Base-by-base conservation (phyloP, 225 moss, liverwort and hornwort species). In the Ulota crispa region DNA sequence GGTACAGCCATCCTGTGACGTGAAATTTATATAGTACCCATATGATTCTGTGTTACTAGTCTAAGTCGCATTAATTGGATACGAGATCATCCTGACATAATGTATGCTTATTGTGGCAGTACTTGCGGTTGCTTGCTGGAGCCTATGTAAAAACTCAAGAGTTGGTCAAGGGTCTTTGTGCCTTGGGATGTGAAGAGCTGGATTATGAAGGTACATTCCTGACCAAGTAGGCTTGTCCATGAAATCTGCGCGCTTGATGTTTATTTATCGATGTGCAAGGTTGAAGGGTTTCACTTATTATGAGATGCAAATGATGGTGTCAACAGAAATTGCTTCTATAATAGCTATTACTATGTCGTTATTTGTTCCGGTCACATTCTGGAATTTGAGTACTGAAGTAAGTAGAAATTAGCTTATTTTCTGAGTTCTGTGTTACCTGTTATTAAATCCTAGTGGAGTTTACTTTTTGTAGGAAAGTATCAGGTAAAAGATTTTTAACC, bases 81-180 rank as follows among this genome's bases (percentile, higher is more conserved):
- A 52, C 62, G 68, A 77, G 43, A 54, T 67, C 16, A 13, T 80
- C 47, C 75, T 88, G 28, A 85, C 82, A 70, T 12, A 27, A 76
- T 78, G 31, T 69, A 55, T 83, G 78, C 75, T 28, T 32, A 45
- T 45, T 4, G 73, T 68, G 82, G 54, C 90, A 98, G 97, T 98
- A 93, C 82, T 86, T 98, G 76, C 92, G 93, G 64, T 90, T 89
- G 83, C 88, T 98, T 79, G 86, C 93, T 73, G 90, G 88, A 83
- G 84, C 85, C 30, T 95, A 91, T 76, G 87, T 90, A 70, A 95
- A 92, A 83, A 98, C 97, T 21, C 92, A 87, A 78, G 93, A 93
- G 42, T 84, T 98, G 69, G 90, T 94, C 23, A 95, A 92, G 84
- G 95, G 94, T 78, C 94, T 98, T 30, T 89, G 82, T 68, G 74